These are phyloP conservation scores for Hemileccinum impolitum DNA, from an alignment of 768 basidiomycete genomes.

Conservation along the genomic window DNA sequence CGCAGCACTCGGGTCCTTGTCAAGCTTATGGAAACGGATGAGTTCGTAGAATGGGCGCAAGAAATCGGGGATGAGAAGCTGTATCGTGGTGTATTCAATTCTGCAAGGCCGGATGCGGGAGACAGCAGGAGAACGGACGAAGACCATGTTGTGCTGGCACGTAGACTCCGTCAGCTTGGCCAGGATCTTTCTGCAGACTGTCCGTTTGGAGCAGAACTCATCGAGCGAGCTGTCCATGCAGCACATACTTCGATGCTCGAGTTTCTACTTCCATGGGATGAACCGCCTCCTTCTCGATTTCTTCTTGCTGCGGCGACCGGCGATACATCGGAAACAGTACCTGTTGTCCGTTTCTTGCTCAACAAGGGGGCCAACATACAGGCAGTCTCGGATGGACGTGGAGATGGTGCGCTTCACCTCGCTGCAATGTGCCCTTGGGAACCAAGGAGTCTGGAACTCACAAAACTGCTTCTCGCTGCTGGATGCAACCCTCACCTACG, in stretches of 20 bases:
- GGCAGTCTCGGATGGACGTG: background rate
- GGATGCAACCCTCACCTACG: background rate
- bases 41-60: background rate
- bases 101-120: background rate
- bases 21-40: background rate
- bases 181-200: background rate
- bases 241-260: slow-evolving; percentile 2
- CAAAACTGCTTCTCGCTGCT: background rate
- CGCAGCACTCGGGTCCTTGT: background rate
- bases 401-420: background rate
- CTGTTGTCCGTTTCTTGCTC: slow-evolving; percentile 5
- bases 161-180: background rate
- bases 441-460: background rate
- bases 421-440: background rate
- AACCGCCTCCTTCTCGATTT: background rate
- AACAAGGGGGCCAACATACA: background rate
- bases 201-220: background rate
- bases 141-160: background rate
- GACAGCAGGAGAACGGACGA: background rate
- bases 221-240: background rate
- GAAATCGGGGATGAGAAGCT: background rate
- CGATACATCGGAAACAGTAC: background rate
- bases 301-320: background rate
- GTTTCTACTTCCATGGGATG: background rate
- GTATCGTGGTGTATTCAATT: background rate